Evolutionary conservation across 2,329 filamentous ascomycete species (phyloP).

Genomic region (Ceratocystis lukuohia): DNA sequence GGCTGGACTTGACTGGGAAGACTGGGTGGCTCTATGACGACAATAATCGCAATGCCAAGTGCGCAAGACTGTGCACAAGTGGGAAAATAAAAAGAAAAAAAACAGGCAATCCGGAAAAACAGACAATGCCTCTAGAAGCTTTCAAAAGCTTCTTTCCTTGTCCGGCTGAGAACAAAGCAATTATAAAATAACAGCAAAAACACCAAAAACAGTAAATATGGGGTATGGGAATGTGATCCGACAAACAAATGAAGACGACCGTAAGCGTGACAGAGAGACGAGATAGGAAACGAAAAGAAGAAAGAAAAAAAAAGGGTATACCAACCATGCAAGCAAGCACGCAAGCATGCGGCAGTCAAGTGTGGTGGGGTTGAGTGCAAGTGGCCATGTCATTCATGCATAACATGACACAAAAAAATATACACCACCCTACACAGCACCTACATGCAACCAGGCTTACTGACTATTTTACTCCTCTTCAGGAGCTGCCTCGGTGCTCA

Average conservation of each 20-base stretch:
- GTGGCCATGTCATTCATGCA: background rate
- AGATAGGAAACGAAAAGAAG: background rate
- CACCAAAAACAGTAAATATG: slow-evolving; percentile 8
- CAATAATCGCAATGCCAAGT: background rate
- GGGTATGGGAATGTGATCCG: slow-evolving; percentile 2
- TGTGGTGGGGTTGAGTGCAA: background rate
- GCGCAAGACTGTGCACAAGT: background rate
- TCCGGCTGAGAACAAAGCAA: background rate
- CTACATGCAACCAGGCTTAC: background rate
- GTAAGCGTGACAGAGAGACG: slow-evolving; percentile 9
- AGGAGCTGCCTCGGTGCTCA: background rate
- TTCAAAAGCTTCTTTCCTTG: background rate
- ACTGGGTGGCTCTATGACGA: background rate
- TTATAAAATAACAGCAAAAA: slow-evolving; percentile 8
- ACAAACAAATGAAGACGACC: slow-evolving; percentile 8
- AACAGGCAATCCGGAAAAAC: slow-evolving; percentile 4
- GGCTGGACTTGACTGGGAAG: background rate
- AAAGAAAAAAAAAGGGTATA: background rate
- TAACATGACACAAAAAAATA: background rate
- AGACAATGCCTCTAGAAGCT: background rate
- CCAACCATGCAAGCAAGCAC: slow-evolving; percentile 1
- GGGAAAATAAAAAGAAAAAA: slow-evolving; percentile 6
- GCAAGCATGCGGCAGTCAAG: no score
- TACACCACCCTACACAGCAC: background rate
- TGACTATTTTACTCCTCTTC: background rate